Conservation (phyloP, 352 stramenopile genomes). For the Phytophthora brassicae region DNA sequence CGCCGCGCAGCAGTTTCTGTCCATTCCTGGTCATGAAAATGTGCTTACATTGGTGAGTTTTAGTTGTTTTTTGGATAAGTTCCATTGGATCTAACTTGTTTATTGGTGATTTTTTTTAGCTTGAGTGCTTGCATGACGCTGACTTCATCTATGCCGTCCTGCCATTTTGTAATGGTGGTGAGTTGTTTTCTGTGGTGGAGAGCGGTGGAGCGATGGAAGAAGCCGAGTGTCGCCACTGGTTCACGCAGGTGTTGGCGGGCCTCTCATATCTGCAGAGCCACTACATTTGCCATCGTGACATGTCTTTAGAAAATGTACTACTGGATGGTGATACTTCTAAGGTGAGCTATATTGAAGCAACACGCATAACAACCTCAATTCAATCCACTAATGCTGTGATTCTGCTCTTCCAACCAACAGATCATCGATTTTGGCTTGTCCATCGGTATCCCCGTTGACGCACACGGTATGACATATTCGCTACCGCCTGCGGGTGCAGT, state of each 20-base stretch:
- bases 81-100: too few species aligned
- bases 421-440: slow-evolving; percentile 88
- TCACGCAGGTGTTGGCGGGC: slow-evolving; percentile 76
- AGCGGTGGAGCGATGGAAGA: slow-evolving; percentile 81
- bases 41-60: slow-evolving; percentile 74
- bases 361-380: too few species aligned
- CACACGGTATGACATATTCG: slow-evolving; percentile 86
- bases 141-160: slow-evolving; percentile 87
- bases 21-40: slow-evolving; percentile 77
- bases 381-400: neutral
- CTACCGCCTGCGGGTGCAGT: slow-evolving; percentile 76
- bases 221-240: slow-evolving; percentile 78
- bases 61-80: too few species aligned
- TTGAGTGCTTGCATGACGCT: slow-evolving; percentile 81
- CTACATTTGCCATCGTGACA: slow-evolving; percentile 88
- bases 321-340: slow-evolving; percentile 84
- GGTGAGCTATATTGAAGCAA: too few species aligned
- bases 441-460: slow-evolving; percentile 84
- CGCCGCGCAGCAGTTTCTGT: slow-evolving; percentile 83
- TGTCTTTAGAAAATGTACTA: slow-evolving; percentile 87
- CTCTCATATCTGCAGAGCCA: slow-evolving; percentile 82
- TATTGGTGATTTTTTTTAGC: slow-evolving; percentile 27
- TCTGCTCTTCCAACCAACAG: slow-evolving; percentile 23
- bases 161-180: slow-evolving; percentile 83
- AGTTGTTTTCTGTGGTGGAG: slow-evolving; percentile 84